phyloP scores from a whole-genome alignment of 2,329 filamentous ascomycete species.

The Nigrospora osmanthi region DNA sequence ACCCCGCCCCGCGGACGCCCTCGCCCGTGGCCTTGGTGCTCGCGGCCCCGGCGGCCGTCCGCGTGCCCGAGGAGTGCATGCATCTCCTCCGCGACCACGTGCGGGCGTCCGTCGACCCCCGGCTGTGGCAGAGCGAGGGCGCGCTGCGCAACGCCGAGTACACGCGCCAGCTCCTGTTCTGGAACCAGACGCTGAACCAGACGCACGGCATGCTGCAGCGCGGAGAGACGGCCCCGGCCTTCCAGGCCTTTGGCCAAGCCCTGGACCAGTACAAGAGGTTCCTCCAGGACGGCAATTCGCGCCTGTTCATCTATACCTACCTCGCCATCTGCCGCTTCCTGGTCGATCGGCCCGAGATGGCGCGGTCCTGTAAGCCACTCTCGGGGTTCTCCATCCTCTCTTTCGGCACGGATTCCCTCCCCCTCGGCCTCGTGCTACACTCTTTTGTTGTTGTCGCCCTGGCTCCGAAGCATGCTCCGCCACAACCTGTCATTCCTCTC shows the following conservation, averaged over 20 bases:
- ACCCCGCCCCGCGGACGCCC: background rate
- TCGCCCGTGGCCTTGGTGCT: background rate
- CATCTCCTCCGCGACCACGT: background rate
- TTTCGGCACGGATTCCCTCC: too few species aligned
- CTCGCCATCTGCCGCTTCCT: background rate
- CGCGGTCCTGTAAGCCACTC: background rate
- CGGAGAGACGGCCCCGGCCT: background rate
- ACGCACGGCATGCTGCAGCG: background rate
- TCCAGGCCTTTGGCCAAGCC: background rate
- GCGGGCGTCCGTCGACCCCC: background rate
- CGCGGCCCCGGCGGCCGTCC: background rate
- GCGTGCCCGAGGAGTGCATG: background rate
- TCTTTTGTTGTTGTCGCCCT: too few species aligned
- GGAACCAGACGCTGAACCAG: background rate
- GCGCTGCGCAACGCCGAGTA: background rate
- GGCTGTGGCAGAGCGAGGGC: background rate
- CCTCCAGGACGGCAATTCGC: background rate
- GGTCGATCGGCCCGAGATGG: background rate
- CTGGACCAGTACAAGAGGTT: slow-evolving; percentile 1
- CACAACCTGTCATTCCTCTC: too few species aligned
- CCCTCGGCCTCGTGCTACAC: too few species aligned
- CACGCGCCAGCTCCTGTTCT: background rate
- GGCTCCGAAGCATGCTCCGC: too few species aligned
- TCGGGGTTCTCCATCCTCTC: too few species aligned
- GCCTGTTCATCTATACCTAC: background rate